Evolutionary conservation across 2,329 filamentous ascomycete genomes (phyloP).

Genomic region (Myriosclerotinia curreyana): DNA sequence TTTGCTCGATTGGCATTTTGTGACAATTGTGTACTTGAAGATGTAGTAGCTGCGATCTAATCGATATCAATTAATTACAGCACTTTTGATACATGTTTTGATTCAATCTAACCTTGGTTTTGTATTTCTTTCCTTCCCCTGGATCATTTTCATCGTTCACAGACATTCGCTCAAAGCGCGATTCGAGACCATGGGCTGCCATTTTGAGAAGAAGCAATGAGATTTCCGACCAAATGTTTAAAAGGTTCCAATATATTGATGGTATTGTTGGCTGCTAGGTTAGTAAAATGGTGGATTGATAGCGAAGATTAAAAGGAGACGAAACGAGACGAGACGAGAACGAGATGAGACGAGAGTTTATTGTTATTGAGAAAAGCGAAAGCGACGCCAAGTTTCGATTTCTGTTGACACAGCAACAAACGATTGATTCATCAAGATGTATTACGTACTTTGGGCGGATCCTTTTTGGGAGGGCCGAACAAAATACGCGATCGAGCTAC

Average conservation of each 20-base stretch:
- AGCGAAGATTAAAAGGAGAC: background rate
- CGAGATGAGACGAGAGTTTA: constrained; percentile 4
- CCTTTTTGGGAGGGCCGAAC: too few species aligned
- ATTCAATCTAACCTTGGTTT: constrained; percentile 70
- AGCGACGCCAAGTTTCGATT: constrained; percentile 1
- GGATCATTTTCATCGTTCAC: constrained; percentile 84
- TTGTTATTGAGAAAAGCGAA: constrained; percentile 3
- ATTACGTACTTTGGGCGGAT: too few species aligned
- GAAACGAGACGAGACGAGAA: background rate
- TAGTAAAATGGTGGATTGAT: constrained; percentile 24
- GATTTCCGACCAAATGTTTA: background rate
- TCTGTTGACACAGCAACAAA: constrained; percentile 16
- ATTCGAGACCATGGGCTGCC: constrained; percentile 76
- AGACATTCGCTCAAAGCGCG: constrained; percentile 84
- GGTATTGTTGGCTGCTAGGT: constrained; percentile 18
- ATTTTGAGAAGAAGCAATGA: constrained; percentile 43
- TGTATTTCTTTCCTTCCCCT: constrained; percentile 56
- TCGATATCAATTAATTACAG: constrained; percentile 40
- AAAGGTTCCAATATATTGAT: background rate
- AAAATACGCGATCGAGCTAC: too few species aligned
- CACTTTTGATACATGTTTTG: constrained; percentile 21
- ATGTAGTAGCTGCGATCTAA: constrained; percentile 34
- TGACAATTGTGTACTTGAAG: constrained; percentile 40
- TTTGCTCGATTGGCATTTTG: constrained; percentile 67
- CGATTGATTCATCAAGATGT: background rate